Evolutionary conservation across 257 asterid species (phyloP).

Genomic region (Penstemon barbatus): DNA sequence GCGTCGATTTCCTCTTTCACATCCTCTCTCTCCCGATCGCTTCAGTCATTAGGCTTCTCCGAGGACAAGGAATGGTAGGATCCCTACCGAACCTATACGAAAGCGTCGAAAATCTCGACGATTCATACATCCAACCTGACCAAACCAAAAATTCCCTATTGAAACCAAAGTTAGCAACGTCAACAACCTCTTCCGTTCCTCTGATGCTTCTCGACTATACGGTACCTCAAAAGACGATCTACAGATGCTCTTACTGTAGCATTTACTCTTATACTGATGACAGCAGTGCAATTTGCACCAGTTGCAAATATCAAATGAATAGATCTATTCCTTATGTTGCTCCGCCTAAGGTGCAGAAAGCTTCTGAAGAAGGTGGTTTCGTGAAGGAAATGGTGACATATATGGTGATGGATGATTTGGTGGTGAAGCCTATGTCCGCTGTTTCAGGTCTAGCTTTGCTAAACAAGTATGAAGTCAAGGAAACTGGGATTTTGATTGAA

Average conservation of each 20-base stretch:
- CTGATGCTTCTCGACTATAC: too few species aligned
- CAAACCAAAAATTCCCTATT: conserved; percentile 19
- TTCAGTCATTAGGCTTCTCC: conserved; percentile 13
- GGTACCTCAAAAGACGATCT: too few species aligned
- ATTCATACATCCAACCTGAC: conserved; percentile 26
- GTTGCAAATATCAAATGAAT: too few species aligned
- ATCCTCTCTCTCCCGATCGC: conserved; percentile 30
- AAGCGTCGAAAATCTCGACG: conserved; percentile 30
- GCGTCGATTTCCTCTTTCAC: conserved; percentile 41
- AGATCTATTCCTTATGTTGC: neutral
- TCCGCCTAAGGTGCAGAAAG: neutral
- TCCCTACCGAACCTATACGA: conserved; percentile 26
- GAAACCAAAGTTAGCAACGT: too few species aligned
- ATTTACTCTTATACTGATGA: too few species aligned
- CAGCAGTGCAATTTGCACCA: too few species aligned
- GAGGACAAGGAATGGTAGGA: conserved; percentile 16
- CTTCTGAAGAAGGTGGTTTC: conserved; percentile 25
- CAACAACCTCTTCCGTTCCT: too few species aligned
- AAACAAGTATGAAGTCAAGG: conserved; percentile 25
- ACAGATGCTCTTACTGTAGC: too few species aligned
- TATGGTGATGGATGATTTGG: conserved; percentile 43
- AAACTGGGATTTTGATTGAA: conserved; percentile 33
- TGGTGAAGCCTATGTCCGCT: conserved; percentile 36
- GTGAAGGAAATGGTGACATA: conserved; percentile 41
- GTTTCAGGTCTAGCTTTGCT: conserved; percentile 35